These are phyloP conservation scores for Nigrospora sphaerica DNA, from an alignment of 2,329 filamentous ascomycete genomes.

Conservation along the genomic window DNA sequence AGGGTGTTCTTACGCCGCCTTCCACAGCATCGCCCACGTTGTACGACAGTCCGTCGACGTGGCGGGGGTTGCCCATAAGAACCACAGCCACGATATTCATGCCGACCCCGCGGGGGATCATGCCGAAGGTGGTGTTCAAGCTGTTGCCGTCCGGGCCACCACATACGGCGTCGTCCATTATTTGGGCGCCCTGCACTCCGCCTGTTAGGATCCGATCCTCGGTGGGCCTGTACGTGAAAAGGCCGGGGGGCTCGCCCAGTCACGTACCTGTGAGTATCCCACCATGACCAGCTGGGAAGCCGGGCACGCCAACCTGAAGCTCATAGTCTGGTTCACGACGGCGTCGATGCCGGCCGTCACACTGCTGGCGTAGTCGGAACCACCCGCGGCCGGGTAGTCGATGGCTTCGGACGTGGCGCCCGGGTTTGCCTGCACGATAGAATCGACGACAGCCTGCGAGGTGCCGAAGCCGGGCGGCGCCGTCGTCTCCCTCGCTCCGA, in stretches of 20 bases:
- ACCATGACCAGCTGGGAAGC: conserved; percentile 48
- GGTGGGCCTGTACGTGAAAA: too few species aligned
- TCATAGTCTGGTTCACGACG: conserved; percentile 36
- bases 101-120: conserved; percentile 35
- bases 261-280: conserved; percentile 51
- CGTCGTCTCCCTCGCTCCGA: conserved; percentile 43
- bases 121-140: conserved; percentile 35
- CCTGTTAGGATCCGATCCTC: too few species aligned
- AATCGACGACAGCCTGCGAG: conserved; percentile 33
- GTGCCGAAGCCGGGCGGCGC: conserved; percentile 37
- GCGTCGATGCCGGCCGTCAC: conserved; percentile 44
- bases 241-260: neutral
- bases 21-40: conserved; percentile 51
- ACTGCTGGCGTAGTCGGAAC: conserved; percentile 43
- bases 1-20: conserved; percentile 40
- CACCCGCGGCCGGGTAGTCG: conserved; percentile 48
- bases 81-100: conserved; percentile 49
- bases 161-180: conserved; percentile 54
- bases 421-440: conserved; percentile 30
- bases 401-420: conserved; percentile 39
- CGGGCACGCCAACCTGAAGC: conserved; percentile 47
- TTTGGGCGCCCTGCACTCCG: conserved; percentile 45
- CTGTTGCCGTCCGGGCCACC: conserved; percentile 46
- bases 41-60: conserved; percentile 43
- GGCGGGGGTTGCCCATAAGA: conserved; percentile 53